These are phyloP conservation scores for Mycena vitilis DNA, from an alignment of 768 basidiomycete genomes.

Conservation along the genomic window DNA sequence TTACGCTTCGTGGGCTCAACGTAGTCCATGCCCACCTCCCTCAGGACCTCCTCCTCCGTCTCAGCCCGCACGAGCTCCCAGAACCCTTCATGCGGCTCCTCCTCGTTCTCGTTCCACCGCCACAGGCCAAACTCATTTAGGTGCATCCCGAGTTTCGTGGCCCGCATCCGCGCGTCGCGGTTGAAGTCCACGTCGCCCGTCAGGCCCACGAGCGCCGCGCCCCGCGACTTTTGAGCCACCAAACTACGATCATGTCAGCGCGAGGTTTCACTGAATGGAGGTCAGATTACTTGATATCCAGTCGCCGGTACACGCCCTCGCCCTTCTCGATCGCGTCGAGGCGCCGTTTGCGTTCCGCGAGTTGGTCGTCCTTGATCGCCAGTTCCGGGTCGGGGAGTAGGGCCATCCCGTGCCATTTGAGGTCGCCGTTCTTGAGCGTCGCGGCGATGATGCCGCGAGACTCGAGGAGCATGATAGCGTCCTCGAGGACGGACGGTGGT, in stretches of 20 bases:
- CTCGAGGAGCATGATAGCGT: slow-evolving; percentile 56
- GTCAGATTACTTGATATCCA: slow-evolving; percentile 53
- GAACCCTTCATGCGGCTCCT: slow-evolving; percentile 43
- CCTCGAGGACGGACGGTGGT: slow-evolving; percentile 45
- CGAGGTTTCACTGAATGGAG: slow-evolving; percentile 16
- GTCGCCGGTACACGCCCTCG: slow-evolving; percentile 53
- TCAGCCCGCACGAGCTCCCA: slow-evolving; percentile 60
- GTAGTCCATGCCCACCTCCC: slow-evolving; percentile 56
- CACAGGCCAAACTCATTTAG: slow-evolving; percentile 76
- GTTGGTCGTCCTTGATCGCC: slow-evolving; percentile 29
- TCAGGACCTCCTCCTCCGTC: slow-evolving; percentile 60
- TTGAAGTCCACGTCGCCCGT: slow-evolving; percentile 69
- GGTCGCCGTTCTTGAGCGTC: slow-evolving; percentile 43
- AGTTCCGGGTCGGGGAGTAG: slow-evolving; percentile 54
- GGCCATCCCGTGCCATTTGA: slow-evolving; percentile 65
- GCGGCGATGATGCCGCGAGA: slow-evolving; percentile 59
- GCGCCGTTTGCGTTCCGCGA: slow-evolving; percentile 41
- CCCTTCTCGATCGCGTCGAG: slow-evolving; percentile 41
- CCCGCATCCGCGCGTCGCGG: slow-evolving; percentile 54
- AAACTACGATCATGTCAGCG: slow-evolving; percentile 46
- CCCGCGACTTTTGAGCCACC: slow-evolving; percentile 60
- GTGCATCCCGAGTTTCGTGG: slow-evolving; percentile 57
- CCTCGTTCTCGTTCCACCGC: slow-evolving; percentile 55
- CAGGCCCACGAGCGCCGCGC: slow-evolving; percentile 62
- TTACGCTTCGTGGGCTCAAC: slow-evolving; percentile 54